A percentile compares a stretch with the other conserved stretches of the same genome.
Conservation (phyloP, 768 basidiomycete species). For the Lepiota brunneoincarnata region DNA sequence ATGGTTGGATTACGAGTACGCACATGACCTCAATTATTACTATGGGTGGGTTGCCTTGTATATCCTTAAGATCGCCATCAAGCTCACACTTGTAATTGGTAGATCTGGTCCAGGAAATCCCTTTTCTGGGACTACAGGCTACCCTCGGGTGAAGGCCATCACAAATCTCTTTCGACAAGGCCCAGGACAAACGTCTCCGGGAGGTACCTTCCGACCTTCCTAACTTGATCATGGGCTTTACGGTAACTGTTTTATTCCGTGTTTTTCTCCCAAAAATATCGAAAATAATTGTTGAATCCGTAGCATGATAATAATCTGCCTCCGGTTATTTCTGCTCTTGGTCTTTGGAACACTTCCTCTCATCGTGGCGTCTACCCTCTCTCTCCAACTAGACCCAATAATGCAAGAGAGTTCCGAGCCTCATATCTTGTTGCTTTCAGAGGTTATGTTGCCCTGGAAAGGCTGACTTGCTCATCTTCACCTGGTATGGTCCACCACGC, state of each 20-base stretch:
- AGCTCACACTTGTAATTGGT: background rate
- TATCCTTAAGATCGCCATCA: background rate
- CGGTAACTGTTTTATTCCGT: background rate
- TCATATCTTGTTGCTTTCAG: background rate
- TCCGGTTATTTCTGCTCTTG: background rate
- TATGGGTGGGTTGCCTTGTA: background rate
- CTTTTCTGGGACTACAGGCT: background rate
- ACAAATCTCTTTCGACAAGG: background rate
- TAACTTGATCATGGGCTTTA: background rate
- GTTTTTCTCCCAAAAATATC: background rate
- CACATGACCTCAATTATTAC: background rate
- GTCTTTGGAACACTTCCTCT: background rate
- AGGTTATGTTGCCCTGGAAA: background rate
- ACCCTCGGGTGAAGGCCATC: background rate
- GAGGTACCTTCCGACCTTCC: background rate
- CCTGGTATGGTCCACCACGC: background rate
- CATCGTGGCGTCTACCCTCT: background rate
- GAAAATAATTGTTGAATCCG: background rate
- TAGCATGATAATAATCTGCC: conserved; percentile 1
- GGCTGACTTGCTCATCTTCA: background rate
- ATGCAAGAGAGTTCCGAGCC: background rate
- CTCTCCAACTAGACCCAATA: background rate
- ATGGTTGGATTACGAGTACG: background rate
- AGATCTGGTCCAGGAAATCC: background rate
- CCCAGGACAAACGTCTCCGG: background rate